Evolutionary conservation across 257 asterid genomes (phyloP).

Genomic region (Petunia axillaris): DNA sequence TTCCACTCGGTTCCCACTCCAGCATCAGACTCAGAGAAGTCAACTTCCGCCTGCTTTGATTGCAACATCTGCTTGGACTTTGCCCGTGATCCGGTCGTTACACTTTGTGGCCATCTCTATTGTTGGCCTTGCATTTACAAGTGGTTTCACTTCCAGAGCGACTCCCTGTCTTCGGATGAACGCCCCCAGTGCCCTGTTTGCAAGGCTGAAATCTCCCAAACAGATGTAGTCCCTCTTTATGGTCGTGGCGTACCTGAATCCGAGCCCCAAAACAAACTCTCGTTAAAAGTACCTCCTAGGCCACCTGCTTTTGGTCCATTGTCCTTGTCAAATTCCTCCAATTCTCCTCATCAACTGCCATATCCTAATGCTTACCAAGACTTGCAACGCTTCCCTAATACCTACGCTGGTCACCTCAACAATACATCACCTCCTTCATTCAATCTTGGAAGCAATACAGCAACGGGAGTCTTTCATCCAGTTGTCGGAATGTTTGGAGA

Average conservation of each 20-base stretch:
- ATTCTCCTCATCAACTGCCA: slow-evolving; percentile 37
- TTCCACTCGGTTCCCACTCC: slow-evolving; percentile 54
- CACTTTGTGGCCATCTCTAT: slow-evolving; percentile 87
- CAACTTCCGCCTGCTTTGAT: slow-evolving; percentile 59
- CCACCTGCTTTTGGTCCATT: slow-evolving; percentile 57
- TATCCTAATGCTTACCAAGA: slow-evolving; percentile 29
- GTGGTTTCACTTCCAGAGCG: slow-evolving; percentile 59
- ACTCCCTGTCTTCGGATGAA: slow-evolving; percentile 43
- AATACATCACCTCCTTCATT: slow-evolving; percentile 31
- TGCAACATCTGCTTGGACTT: slow-evolving; percentile 84
- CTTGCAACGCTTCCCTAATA: slow-evolving; percentile 24
- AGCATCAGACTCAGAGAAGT: slow-evolving; percentile 45
- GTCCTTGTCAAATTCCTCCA: slow-evolving; percentile 37
- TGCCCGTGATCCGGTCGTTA: slow-evolving; percentile 78
- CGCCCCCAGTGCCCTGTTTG: slow-evolving; percentile 74
- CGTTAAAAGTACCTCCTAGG: slow-evolving; percentile 61
- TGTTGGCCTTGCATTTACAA: slow-evolving; percentile 96
- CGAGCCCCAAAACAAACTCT: slow-evolving; percentile 37
- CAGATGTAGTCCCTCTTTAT: slow-evolving; percentile 73
- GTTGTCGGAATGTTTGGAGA: slow-evolving; percentile 68
- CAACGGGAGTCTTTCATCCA: slow-evolving; percentile 38
- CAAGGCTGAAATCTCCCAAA: slow-evolving; percentile 74
- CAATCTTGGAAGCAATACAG: slow-evolving; percentile 34
- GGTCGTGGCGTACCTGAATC: slow-evolving; percentile 64
- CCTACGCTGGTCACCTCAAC: slow-evolving; percentile 25